These are phyloP conservation scores for Nakazawaea ishiwadae DNA, from an alignment of 805 yeast genomes.

Conservation along the genomic window DNA sequence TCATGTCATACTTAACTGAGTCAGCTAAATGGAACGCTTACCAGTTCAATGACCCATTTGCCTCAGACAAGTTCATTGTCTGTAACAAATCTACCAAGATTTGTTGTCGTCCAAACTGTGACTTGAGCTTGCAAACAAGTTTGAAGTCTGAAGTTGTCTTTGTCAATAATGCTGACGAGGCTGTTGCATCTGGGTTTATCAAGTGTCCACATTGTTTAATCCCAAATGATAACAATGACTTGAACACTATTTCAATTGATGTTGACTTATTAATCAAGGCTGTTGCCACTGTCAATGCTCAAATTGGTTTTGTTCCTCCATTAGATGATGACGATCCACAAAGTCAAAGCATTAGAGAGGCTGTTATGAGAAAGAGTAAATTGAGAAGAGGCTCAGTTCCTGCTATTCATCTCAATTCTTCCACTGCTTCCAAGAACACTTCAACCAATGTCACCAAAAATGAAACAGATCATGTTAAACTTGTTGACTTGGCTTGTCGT, in stretches of 20 bases:
- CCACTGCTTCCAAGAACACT: constrained; percentile 4
- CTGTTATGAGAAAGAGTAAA: constrained; percentile 9
- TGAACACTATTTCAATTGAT: constrained; percentile 38
- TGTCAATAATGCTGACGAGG: constrained; percentile 35
- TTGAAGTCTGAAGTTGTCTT: constrained; percentile 42
- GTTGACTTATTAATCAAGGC: constrained; percentile 41
- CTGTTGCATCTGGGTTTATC: constrained; percentile 37
- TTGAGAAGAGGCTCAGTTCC: constrained; percentile 10
- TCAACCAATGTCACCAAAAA: constrained; percentile 39
- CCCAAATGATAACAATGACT: constrained; percentile 21
- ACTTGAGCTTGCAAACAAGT: constrained; percentile 34
- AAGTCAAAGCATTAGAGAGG: constrained; percentile 23
- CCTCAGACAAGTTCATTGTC: constrained; percentile 53
- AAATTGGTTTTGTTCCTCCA: constrained; percentile 55
- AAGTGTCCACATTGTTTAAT: constrained; percentile 60
- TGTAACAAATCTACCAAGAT: constrained; percentile 35
- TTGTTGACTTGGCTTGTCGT: constrained; percentile 76
- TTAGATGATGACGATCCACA: constrained; percentile 41
- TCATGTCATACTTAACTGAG: constrained; percentile 40
- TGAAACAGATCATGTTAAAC: constrained; percentile 63
- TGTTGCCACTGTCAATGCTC: constrained; percentile 49
- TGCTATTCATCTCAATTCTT: constrained; percentile 12
- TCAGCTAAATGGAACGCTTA: constrained; percentile 56
- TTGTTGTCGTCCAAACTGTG: constrained; percentile 73
- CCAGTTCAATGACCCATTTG: constrained; percentile 62